These are phyloP conservation scores for Flueggea neowawraea DNA, from an alignment of 441 rosid genomes.

Conservation along the genomic window DNA sequence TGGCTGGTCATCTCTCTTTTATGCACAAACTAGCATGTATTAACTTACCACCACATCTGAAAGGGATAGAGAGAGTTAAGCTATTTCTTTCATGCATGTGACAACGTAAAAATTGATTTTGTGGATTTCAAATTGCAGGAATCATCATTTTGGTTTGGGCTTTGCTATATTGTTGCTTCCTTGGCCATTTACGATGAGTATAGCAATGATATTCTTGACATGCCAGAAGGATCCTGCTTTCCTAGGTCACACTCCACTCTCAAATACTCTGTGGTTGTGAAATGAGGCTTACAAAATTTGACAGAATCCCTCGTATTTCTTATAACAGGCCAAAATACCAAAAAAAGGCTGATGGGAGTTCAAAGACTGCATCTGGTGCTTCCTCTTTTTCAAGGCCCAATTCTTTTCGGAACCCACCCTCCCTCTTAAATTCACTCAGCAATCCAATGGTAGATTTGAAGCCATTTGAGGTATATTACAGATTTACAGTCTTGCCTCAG, in stretches of 20 bases:
- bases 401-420: slow-evolving; percentile 50
- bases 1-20: too few species aligned
- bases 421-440: slow-evolving; percentile 47
- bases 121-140: slow-evolving; percentile 48
- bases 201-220: slow-evolving; percentile 87
- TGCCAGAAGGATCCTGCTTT: slow-evolving; percentile 96
- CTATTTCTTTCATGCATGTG: slow-evolving; percentile 1
- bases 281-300: neutral
- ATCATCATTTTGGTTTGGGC: slow-evolving; percentile 81
- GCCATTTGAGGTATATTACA: slow-evolving; percentile 65
- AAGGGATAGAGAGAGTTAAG: neutral
- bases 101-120: slow-evolving; percentile 1
- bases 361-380: slow-evolving; percentile 25
- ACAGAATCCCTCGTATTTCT: slow-evolving; percentile 6
- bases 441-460: slow-evolving; percentile 60
- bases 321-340: slow-evolving; percentile 61
- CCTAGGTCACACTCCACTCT: slow-evolving; percentile 49
- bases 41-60: neutral
- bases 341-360: slow-evolving; percentile 22
- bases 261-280: slow-evolving; percentile 1
- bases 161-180: slow-evolving; percentile 74
- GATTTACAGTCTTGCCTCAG: neutral
- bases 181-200: slow-evolving; percentile 87
- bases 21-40: too few species aligned
- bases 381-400: slow-evolving; percentile 38